These are phyloP conservation scores for Cucurbita moschata DNA, from an alignment of 306 rosid genomes.

Conservation along the genomic window DNA sequence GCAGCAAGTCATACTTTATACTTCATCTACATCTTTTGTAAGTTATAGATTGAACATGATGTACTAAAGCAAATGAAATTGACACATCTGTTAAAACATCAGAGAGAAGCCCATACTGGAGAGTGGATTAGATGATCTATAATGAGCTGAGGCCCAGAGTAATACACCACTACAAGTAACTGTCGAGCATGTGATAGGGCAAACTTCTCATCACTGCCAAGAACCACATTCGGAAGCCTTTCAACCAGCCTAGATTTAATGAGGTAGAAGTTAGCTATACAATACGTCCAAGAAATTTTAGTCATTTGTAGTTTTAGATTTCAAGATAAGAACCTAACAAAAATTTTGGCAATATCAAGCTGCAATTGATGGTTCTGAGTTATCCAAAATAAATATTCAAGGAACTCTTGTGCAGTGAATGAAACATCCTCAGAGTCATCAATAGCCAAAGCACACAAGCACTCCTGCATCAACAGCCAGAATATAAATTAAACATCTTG, in stretches of 20 bases:
- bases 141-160: constrained; percentile 77
- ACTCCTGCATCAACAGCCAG: constrained; percentile 51
- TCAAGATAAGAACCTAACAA: constrained; percentile 43
- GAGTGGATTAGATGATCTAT: constrained; percentile 66
- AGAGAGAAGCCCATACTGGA: constrained; percentile 45
- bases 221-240: constrained; percentile 81
- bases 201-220: constrained; percentile 61
- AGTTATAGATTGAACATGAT: neutral
- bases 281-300: neutral
- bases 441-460: constrained; percentile 59
- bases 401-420: constrained; percentile 55
- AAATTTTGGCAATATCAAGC: constrained; percentile 44
- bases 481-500: constrained; percentile 7
- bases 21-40: neutral
- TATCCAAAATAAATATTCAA: constrained; percentile 34
- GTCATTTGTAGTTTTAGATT: neutral
- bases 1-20: neutral
- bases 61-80: neutral
- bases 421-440: constrained; percentile 74
- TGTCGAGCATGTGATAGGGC: constrained; percentile 61
- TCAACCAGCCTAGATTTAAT: constrained; percentile 52
- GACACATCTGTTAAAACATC: neutral
- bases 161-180: constrained; percentile 56
- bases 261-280: constrained; percentile 8
- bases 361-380: constrained; percentile 28